These are phyloP conservation scores for Malus orientalis DNA, from an alignment of 306 rosid species.

Conservation along the genomic window DNA sequence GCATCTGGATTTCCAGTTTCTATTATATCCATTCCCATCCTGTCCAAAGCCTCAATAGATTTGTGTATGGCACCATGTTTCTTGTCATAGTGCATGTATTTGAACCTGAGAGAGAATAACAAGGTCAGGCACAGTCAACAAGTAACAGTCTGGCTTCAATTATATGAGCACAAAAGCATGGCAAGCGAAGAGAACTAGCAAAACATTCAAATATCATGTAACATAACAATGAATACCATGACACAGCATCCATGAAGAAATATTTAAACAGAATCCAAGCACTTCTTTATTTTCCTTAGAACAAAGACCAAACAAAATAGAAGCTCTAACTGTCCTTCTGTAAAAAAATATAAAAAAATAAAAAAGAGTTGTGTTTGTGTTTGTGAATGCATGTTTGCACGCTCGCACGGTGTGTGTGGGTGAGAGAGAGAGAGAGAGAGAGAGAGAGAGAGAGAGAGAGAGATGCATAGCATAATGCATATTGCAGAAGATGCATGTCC, in stretches of 20 bases:
- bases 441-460: not conserved
- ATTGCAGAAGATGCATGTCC: not conserved
- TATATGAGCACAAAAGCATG: not conserved
- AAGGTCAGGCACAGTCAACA: constrained; percentile 1
- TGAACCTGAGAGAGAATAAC: constrained; percentile 50
- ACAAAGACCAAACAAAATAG: too few species aligned
- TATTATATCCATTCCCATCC: constrained; percentile 93
- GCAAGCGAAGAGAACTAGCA: not conserved
- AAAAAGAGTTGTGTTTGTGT: not conserved
- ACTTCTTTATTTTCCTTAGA: not conserved
- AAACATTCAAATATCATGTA: not conserved
- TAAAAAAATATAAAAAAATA: too few species aligned
- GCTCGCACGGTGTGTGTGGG: not conserved
- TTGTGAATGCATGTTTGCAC: too few species aligned
- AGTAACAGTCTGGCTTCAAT: constrained; percentile 6
- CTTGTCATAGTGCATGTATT: constrained; percentile 69
- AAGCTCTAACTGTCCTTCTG: too few species aligned
- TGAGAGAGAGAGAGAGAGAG: not conserved
- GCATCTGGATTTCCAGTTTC: constrained; percentile 92
- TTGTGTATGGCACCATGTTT: constrained; percentile 82
- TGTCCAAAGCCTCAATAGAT: constrained; percentile 90
- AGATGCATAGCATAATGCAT: not conserved
- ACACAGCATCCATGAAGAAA: not conserved
- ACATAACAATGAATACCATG: not conserved
- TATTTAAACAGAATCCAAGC: not conserved